Evolutionary conservation across 441 rosid genomes (phyloP), one percentile per base, ranked within the genome.

Genomic region (Caryocar brasiliense): DNA sequence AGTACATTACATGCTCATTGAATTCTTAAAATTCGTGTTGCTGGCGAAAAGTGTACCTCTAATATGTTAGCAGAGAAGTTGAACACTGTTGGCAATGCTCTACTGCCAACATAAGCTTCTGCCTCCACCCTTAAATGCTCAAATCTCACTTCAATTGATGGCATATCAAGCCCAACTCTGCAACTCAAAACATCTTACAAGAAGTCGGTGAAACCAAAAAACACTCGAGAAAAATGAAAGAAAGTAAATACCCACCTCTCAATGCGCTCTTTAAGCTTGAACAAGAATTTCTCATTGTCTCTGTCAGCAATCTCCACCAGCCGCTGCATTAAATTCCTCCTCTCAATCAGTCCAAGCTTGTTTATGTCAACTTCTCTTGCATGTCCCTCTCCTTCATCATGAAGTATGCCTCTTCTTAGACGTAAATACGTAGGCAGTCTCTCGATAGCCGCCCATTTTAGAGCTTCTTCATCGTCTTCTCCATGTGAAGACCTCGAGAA

Each of bases 401-500:
- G n/a, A 2, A 82, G 65, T 19, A 82, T 54, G 9, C 80, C 86
- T 67, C 81, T 73, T 48, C 56, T 66, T 1, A 77, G 21, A 37
- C 82, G 77, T 52, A 65, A 33, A 58, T 61, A 67, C 1, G 90
- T 75, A 0, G 90, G 90, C 22, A 82, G 67, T 56, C 60, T 82
- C 64, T 82, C 80, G 7, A 82, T 17, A 13, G 86, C 90, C 24
- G 90, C 90, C 90, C 86, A 82, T 47, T 51, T 77, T 13, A 79
- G 59, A 25, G 78, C 90, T 61, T 75, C 86, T 49, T 82, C 90
- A 37, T 79, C 77, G 1, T 74, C 82, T 39, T 71, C 74, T 14
- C 44, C 78, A 2, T 51, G 48, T 14, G 70, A 72, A 7, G 86
- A 71, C 62, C 43, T 74, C 2, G 86, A 66, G 54, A 83, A 78